A percentile compares a stretch with the other conserved stretches of the same genome.
Conservation (phyloP, 805 yeast species). For the Sungouiella blattae region DNA sequence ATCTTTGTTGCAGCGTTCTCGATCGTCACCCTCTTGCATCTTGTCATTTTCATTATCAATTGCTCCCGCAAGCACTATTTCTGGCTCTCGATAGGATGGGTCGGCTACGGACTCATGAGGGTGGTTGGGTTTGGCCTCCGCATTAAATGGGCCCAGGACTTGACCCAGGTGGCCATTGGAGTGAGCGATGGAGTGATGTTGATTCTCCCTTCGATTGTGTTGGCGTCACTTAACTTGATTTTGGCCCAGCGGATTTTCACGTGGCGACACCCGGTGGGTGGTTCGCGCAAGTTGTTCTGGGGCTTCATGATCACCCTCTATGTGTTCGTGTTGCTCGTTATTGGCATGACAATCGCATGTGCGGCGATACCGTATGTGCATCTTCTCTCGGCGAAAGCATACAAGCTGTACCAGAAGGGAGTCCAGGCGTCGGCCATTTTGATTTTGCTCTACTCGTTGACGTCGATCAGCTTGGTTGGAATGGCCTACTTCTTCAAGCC, state of each 20-base stretch:
- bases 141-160: conserved; percentile 55
- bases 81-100: conserved; percentile 50
- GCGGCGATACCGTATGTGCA: conserved; percentile 59
- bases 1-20: conserved; percentile 53
- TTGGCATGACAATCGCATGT: conserved; percentile 67
- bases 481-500: conserved; percentile 19
- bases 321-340: conserved; percentile 50
- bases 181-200: conserved; percentile 55
- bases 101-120: conserved; percentile 50
- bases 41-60: conserved; percentile 46
- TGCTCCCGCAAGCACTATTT: conserved; percentile 57
- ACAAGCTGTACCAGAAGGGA: conserved; percentile 51
- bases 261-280: conserved; percentile 74
- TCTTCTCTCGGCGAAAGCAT: conserved; percentile 44
- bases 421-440: conserved; percentile 44
- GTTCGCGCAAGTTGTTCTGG: conserved; percentile 52
- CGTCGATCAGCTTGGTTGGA: conserved; percentile 14
- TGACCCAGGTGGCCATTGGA: conserved; percentile 45
- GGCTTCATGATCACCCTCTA: conserved; percentile 47
- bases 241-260: conserved; percentile 72
- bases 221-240: conserved; percentile 58
- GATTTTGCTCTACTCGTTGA: conserved; percentile 13
- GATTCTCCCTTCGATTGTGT: conserved; percentile 54
- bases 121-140: conserved; percentile 59
- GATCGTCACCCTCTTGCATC: conserved; percentile 46